Percentiles rank a stretch among this genome's conserved stretches.
Evolutionary conservation across 225 moss, liverwort and hornwort genomes (phyloP).

Genomic region (Thuidium tamariscinum): DNA sequence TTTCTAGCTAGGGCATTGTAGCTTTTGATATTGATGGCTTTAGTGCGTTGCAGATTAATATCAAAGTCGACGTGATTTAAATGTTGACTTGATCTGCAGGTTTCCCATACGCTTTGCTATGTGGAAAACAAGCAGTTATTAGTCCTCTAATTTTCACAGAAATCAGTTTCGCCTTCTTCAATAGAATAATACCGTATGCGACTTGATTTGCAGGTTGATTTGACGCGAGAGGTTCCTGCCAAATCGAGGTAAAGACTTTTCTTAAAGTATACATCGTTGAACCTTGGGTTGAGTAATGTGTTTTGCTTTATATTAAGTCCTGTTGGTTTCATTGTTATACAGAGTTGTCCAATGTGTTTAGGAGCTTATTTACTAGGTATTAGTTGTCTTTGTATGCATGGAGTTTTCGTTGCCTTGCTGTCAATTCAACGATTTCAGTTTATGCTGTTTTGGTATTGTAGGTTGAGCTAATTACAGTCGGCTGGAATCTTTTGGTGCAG

Average conservation of each 20-base stretch:
- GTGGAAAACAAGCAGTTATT: background rate
- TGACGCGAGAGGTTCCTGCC: conserved; percentile 12
- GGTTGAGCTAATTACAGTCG: background rate
- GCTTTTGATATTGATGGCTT: background rate
- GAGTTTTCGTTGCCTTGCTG: background rate
- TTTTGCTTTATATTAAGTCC: background rate
- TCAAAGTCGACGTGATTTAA: background rate
- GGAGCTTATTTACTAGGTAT: background rate
- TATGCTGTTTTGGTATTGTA: background rate
- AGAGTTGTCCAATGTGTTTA: background rate
- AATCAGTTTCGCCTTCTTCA: background rate
- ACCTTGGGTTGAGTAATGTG: background rate
- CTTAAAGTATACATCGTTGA: background rate
- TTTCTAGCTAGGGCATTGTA: background rate
- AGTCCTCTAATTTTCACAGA: background rate
- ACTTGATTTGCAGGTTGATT: conserved; percentile 23
- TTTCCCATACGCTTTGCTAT: background rate
- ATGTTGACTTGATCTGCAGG: background rate
- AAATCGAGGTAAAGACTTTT: conserved; percentile 14
- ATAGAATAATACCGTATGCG: background rate
- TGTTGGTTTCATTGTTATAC: background rate
- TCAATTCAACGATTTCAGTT: background rate
- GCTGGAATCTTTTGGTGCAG: conserved; percentile 16
- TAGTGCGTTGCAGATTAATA: background rate
- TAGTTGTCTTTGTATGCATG: background rate